These are phyloP conservation scores for Piper longum DNA, from an alignment of 164 flowering plant genomes.

Conservation along the genomic window DNA sequence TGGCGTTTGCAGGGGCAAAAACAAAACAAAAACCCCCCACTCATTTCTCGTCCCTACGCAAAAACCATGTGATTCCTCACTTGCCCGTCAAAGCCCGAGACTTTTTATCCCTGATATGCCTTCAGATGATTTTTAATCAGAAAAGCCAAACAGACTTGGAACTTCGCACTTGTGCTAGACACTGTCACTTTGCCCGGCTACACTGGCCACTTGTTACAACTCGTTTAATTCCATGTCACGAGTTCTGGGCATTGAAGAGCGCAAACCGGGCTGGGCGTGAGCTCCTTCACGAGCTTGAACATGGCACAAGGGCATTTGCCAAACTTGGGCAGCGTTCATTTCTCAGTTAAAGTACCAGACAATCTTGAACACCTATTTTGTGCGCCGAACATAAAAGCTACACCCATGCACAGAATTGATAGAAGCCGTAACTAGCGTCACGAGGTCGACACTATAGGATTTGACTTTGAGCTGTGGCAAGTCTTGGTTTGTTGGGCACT, in stretches of 20 bases:
- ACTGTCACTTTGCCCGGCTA: neutral
- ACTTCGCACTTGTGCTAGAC: neutral
- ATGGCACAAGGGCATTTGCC: neutral
- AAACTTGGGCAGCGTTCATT: neutral
- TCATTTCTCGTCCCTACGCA: slow-evolving; percentile 1
- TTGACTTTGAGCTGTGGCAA: no score
- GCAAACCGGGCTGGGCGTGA: neutral
- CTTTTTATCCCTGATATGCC: neutral
- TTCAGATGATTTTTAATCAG: no score
- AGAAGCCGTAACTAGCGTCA: neutral
- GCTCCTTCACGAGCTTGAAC: neutral
- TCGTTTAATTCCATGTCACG: neutral
- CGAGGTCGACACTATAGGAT: neutral
- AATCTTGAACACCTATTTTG: neutral
- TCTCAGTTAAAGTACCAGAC: neutral
- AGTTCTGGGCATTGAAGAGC: neutral
- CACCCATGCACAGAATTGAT: no score
- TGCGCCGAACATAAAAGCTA: no score
- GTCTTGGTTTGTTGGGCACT: no score
- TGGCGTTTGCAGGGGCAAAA: neutral
- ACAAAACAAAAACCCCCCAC: neutral
- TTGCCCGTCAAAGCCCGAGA: neutral
- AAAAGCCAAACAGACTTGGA: neutral
- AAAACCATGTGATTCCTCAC: slow-evolving; percentile 2
- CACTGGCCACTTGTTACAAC: neutral